phyloP scores from a whole-genome alignment of 371 early-diverging fungal species.

The Syncephalastrum monosporum region DNA sequence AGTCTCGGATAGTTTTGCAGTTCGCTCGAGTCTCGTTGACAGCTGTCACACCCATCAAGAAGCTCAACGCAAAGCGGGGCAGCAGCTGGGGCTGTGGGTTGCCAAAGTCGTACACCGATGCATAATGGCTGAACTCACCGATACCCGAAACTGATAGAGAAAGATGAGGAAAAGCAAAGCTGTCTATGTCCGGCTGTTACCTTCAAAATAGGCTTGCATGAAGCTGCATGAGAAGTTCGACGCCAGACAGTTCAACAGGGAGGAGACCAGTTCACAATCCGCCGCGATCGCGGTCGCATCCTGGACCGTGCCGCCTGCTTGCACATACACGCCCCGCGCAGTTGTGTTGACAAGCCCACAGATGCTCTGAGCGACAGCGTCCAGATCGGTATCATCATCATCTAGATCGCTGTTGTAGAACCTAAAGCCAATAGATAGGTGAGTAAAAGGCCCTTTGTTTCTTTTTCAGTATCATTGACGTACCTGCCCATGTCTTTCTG shows the following conservation, averaged over 20 bases:
- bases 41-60: constrained; percentile 57
- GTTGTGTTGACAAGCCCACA: constrained; percentile 61
- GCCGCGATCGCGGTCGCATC: constrained; percentile 44
- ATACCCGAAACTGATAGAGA: constrained; percentile 25
- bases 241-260: constrained; percentile 67
- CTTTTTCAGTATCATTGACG: background rate
- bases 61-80: constrained; percentile 43
- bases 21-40: constrained; percentile 8
- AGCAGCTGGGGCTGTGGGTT: constrained; percentile 40
- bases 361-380: constrained; percentile 41
- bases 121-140: constrained; percentile 37
- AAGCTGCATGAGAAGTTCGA: constrained; percentile 66
- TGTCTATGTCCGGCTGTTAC: constrained; percentile 26
- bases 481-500: constrained; percentile 47
- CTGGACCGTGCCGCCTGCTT: constrained; percentile 44
- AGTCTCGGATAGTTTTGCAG: constrained; percentile 39
- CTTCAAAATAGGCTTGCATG: constrained; percentile 57
- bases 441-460: background rate
- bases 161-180: background rate
- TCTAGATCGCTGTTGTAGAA: constrained; percentile 73
- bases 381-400: constrained; percentile 25
- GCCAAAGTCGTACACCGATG: constrained; percentile 40
- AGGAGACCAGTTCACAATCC: constrained; percentile 48
- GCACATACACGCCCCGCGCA: constrained; percentile 50
- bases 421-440: constrained; percentile 25